phyloP scores from a whole-genome alignment of 768 basidiomycete species.

The Fistulinella prunicolor region DNA sequence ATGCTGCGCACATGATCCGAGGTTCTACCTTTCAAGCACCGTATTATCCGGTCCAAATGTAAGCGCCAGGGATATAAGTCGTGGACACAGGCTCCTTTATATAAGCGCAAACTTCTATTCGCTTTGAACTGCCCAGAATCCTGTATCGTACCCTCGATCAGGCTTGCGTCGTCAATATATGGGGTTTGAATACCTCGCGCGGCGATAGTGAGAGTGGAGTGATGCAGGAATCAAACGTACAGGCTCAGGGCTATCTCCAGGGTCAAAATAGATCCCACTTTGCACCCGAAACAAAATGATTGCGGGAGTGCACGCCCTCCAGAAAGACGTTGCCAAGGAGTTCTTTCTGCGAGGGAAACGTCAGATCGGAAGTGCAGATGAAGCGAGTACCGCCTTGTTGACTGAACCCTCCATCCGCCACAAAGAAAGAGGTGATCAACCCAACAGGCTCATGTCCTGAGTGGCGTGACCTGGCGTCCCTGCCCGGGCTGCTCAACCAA shows the following conservation, averaged over 20 bases:
- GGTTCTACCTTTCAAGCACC: not conserved
- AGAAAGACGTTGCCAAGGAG: constrained; percentile 19
- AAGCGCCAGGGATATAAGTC: not conserved
- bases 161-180: not conserved
- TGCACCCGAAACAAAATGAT: constrained; percentile 15
- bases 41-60: no score
- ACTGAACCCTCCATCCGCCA: constrained; percentile 16
- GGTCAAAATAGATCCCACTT: constrained; percentile 16
- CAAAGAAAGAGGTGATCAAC: constrained; percentile 13
- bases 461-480: constrained; percentile 3
- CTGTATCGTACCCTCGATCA: constrained; percentile 2
- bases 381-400: constrained; percentile 4
- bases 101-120: not conserved
- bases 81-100: not conserved
- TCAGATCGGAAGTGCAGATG: constrained; percentile 11
- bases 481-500: not conserved
- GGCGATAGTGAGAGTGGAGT: no score
- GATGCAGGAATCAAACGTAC: constrained; percentile 20
- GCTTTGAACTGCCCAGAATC: constrained; percentile 20
- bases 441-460: constrained; percentile 17
- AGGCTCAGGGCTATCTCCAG: constrained; percentile 22
- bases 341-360: constrained; percentile 7
- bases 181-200: no score
- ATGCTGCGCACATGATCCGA: constrained; percentile 1
- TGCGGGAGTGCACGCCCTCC: constrained; percentile 3